Percentiles rank a stretch among this genome's conserved stretches.
Evolutionary conservation across 169 alveolate species (phyloP).

Genomic region (Cryptosporidium andersoni): DNA sequence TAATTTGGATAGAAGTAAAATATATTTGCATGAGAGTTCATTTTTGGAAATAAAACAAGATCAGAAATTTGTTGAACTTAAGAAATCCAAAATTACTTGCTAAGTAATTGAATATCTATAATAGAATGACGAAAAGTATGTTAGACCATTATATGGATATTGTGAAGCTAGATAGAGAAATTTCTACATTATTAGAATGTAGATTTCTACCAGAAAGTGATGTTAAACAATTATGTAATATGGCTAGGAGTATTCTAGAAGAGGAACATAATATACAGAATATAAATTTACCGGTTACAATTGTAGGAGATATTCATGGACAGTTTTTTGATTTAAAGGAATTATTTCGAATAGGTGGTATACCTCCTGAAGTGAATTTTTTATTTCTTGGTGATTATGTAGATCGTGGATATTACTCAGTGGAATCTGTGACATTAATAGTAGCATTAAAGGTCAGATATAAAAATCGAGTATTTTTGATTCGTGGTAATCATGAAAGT

Average conservation of each 20-base stretch:
- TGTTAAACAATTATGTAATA: slow-evolving; percentile 77
- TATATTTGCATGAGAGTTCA: too few relatives aligned
- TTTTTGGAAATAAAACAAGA: too few relatives aligned
- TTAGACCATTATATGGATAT: slow-evolving; percentile 42
- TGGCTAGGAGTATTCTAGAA: slow-evolving; percentile 83
- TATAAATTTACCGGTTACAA: slow-evolving; percentile 83
- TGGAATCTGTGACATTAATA: slow-evolving; percentile 90
- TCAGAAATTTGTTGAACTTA: too few relatives aligned
- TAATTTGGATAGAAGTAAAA: too few relatives aligned
- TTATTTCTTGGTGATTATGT: slow-evolving; percentile 86
- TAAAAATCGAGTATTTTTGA: slow-evolving; percentile 94
- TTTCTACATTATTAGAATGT: slow-evolving; percentile 77
- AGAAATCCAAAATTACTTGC: too few relatives aligned
- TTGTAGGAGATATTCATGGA: slow-evolving; percentile 90
- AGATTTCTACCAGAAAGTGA: slow-evolving; percentile 77
- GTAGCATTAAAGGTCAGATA: slow-evolving; percentile 95
- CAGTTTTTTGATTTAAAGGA: slow-evolving; percentile 86
- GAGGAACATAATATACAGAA: slow-evolving; percentile 85
- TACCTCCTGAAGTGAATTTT: slow-evolving; percentile 79
- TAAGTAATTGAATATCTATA: too few relatives aligned
- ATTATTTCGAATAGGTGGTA: slow-evolving; percentile 73
- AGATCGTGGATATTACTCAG: slow-evolving; percentile 88
- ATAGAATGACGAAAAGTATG: slow-evolving; percentile 37
- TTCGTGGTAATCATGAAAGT: slow-evolving; percentile 96
- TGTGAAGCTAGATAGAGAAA: slow-evolving; percentile 75